Conservation (phyloP, 2,329 filamentous ascomycete genomes). For the Chaetomium sp. region DNA sequence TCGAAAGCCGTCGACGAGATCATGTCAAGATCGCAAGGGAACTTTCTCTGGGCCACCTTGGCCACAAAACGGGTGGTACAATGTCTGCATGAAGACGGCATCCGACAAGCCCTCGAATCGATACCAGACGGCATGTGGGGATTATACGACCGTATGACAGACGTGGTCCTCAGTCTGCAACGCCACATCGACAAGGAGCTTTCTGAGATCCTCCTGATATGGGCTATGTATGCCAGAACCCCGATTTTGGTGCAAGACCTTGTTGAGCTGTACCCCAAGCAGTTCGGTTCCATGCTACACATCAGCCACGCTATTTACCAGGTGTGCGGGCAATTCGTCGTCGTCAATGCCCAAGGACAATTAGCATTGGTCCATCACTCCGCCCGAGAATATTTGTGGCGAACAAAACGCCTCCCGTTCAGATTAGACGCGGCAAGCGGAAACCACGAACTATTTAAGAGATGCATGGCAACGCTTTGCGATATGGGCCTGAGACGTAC, state of each 20-base stretch:
- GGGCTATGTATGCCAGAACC: background rate
- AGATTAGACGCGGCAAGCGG: background rate
- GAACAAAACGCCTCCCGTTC: background rate
- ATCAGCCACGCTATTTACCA: background rate
- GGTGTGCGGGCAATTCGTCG: background rate
- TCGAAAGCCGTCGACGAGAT: background rate
- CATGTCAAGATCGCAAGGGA: background rate
- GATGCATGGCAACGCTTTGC: background rate
- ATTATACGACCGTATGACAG: background rate
- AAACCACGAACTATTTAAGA: background rate
- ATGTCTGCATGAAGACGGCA: background rate
- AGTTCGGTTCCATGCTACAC: background rate
- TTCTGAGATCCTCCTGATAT: background rate
- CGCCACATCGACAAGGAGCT: background rate
- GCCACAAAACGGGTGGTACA: background rate
- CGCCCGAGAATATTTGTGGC: background rate
- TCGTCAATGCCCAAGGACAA: background rate
- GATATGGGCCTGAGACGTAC: background rate
- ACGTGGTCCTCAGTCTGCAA: background rate
- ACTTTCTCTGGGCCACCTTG: background rate
- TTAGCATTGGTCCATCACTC: background rate
- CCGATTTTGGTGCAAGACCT: background rate
- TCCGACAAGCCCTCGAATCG: background rate
- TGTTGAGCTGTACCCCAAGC: background rate
- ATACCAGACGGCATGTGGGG: background rate